Percentiles rank a stretch among this genome's conserved stretches.
phyloP scores from a whole-genome alignment of 192 early-diverging fungal genomes.

The Umbelopsis sp. region DNA sequence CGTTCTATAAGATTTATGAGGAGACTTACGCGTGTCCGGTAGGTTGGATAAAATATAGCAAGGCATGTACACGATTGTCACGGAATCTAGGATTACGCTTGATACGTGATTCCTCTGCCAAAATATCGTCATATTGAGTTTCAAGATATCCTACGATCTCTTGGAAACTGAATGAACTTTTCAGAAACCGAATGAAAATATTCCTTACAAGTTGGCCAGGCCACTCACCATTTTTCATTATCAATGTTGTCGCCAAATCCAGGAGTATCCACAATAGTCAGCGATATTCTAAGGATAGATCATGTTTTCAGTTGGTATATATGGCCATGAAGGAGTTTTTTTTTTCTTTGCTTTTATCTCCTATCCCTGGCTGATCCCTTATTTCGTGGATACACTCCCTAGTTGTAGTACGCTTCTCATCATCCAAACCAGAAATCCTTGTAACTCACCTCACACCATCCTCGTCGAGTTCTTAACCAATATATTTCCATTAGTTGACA shows the following conservation, averaged over 20 bases:
- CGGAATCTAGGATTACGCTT: conserved; percentile 87
- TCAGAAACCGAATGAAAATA: too few relatives aligned
- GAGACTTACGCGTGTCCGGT: conserved; percentile 83
- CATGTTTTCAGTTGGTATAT: background rate
- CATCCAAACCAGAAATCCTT: background rate
- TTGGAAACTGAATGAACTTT: conserved; percentile 64
- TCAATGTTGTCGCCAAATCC: conserved; percentile 98
- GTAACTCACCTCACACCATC: conserved; percentile 73
- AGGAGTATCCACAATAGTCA: conserved; percentile 98
- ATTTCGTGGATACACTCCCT: background rate
- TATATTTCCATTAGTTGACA: background rate
- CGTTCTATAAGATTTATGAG: background rate
- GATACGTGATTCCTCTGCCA: conserved; percentile 87
- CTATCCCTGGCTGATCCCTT: conserved; percentile 11
- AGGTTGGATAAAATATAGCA: conserved; percentile 97
- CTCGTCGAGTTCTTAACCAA: conserved; percentile 84
- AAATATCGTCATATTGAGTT: conserved; percentile 90
- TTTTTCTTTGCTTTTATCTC: background rate
- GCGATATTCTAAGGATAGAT: conserved; percentile 62
- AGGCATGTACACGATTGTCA: conserved; percentile 95
- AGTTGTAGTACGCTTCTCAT: background rate
- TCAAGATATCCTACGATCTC: conserved; percentile 95
- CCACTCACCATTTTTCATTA: conserved; percentile 82
- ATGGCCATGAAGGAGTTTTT: conserved; percentile 1
- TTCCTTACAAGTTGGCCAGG: too few relatives aligned